Base-by-base conservation (phyloP, 768 basidiomycete species). In the Suillus weaverae region DNA sequence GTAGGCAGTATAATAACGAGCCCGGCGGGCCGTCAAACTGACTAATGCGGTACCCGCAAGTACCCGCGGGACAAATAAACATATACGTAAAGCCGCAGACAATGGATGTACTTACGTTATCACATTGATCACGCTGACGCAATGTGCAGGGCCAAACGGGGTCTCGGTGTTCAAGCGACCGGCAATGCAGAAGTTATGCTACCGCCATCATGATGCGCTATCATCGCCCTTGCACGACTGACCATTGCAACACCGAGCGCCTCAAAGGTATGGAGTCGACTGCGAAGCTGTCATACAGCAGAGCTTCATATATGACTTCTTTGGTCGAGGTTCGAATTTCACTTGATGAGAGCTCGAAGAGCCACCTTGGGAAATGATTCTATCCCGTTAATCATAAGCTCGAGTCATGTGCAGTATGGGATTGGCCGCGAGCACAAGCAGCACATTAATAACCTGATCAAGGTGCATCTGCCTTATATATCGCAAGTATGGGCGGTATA, bases 171-270 rank as follows among this genome's bases (percentile, higher is more conserved):
- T 41, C 26, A 59, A 59, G 57, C 57, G 41, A 59, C 57, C 26
- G 57, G 57, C 57, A 32, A 59, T 59, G 57, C 57, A 20, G 18
- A 22, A 3, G 9, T 30, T 30, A 30, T 30, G 26, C 56, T 10
- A 38, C 38, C 38, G 26, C 57, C 38, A 59, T 57, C 56, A 59
- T 18, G 39, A 59, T 59, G 57, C 57, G 57, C 38, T 30, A 39
- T 59, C 57, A 59, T 59, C 26, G 57, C 57, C 10, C 26, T 6
- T 16, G 14, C 26, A 9, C 16, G 22, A 36, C 7, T 16, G 9
- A 30, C 38, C 57, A 59, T 53, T 53, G 32, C 30, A 10, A 18
- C 50, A 54, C 56, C 38, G 18, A 59, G 26, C 38, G 13, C 38
- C 18, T 33, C 51, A 5, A 38, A 56, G 1, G n/a, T n/a, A 22